Evolutionary conservation across 805 yeast species (phyloP), one percentile per base, ranked within the genome.

Genomic region (Candida manassasensis): DNA sequence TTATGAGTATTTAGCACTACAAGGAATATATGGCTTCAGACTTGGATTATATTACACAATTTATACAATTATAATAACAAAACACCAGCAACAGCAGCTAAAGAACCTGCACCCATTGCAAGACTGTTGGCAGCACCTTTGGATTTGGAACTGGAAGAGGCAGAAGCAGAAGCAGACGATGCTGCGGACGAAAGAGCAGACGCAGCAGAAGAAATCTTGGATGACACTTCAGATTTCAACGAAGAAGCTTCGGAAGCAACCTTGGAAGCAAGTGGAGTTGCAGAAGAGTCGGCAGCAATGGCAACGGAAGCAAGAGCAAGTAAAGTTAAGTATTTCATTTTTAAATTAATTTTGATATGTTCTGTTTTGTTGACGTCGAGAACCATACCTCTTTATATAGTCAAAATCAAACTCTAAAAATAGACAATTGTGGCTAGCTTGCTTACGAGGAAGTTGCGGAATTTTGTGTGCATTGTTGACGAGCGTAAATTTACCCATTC

Each of bases 1-100:
- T n/a, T n/a, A n/a, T n/a, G n/a, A n/a, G n/a, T n/a, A n/a, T n/a
- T n/a, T n/a, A n/a, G n/a, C n/a, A 3, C 4, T 29, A 13, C 12
- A 31, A 21, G 15, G n/a, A 21, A 10, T 31, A 14, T 19, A 31
- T 21, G 11, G 12, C 3, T 21, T 13, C 18, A 3, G 10, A 15
- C 25, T 11, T 12, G 9, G 7, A 16, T 11, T 19, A 19, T 3
- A 22, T 6, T 24, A 32, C 28, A 29, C 13, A 21, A 30, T 32
- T 16, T 22, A 24, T 18, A 12, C 12, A 11, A 19, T 43, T 52
- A 55, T 38, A 55, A 43, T 42, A 55, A 53, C 34, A 53, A 41
- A 31, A 45, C 32, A 36, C 57, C 61, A 30, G 55, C 57, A 21
- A 49, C 37, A 28, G 50, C 57, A 39, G 51, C 57, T 27, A 52